Conservation (phyloP, 2,329 filamentous ascomycete genomes). For the Aspergillus thermomutatus region DNA sequence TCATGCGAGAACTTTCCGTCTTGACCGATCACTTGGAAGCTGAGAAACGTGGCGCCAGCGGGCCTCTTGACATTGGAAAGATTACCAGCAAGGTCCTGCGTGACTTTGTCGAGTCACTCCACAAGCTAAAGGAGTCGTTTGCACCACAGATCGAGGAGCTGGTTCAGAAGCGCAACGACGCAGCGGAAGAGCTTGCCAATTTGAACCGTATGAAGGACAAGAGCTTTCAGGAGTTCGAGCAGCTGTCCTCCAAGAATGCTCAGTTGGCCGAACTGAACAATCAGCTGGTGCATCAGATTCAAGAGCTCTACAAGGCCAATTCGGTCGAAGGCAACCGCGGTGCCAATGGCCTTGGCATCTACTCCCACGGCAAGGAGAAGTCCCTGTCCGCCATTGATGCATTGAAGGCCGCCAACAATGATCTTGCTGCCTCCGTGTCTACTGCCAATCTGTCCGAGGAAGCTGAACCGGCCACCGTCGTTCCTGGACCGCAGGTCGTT, state of each 20-base stretch:
- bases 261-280: constrained; percentile 95
- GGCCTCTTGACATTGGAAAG: constrained; percentile 73
- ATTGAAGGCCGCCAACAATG: constrained; percentile 43
- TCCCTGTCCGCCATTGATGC: constrained; percentile 44
- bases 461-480: constrained; percentile 55
- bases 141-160: constrained; percentile 75
- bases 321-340: constrained; percentile 33
- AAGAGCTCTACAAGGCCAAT: constrained; percentile 82
- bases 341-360: constrained; percentile 61
- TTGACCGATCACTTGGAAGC: constrained; percentile 83
- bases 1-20: constrained; percentile 86
- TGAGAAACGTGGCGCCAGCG: constrained; percentile 77
- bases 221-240: constrained; percentile 91
- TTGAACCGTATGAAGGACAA: constrained; percentile 85
- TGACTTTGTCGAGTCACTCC: constrained; percentile 60
- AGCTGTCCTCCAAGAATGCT: constrained; percentile 88
- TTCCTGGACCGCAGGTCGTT: constrained; percentile 82
- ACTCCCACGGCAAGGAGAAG: constrained; percentile 53
- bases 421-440: constrained; percentile 58
- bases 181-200: constrained; percentile 80
- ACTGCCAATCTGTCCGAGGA: constrained; percentile 61
- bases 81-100: constrained; percentile 60
- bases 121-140: constrained; percentile 77
- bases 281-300: constrained; percentile 88
- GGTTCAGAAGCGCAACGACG: constrained; percentile 78